Conservation (phyloP, 2,329 filamentous ascomycete species). For the Myriosclerotinia curreyana region DNA sequence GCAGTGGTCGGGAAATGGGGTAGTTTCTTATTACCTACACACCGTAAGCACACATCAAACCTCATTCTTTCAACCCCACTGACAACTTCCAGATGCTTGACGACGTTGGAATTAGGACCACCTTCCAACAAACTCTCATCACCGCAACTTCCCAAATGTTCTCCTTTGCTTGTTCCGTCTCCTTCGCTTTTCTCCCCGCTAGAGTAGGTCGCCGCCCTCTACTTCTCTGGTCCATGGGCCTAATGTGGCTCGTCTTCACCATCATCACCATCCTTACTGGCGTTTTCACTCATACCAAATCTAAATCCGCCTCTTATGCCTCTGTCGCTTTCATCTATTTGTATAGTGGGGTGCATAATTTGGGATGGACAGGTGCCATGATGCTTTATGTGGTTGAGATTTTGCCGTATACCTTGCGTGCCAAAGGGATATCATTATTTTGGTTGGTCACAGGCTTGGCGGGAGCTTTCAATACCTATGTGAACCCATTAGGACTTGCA, state of each 20-base stretch:
- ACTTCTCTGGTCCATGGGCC: slow-evolving; percentile 25
- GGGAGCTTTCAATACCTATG: slow-evolving; percentile 40
- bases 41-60: slow-evolving; percentile 24
- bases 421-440: slow-evolving; percentile 43
- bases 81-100: slow-evolving; percentile 25
- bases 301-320: slow-evolving; percentile 35
- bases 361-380: slow-evolving; percentile 53
- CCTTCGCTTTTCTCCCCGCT: slow-evolving; percentile 46
- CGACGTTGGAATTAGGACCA: slow-evolving; percentile 28
- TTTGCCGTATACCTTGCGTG: slow-evolving; percentile 42
- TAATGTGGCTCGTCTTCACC: slow-evolving; percentile 40
- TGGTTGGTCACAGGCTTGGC: slow-evolving; percentile 42
- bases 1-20: slow-evolving; percentile 31
- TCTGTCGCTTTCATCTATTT: slow-evolving; percentile 44
- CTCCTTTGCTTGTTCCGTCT: slow-evolving; percentile 44
- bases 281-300: slow-evolving; percentile 26
- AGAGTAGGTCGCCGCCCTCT: slow-evolving; percentile 31
- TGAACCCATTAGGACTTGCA: slow-evolving; percentile 47
- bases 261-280: slow-evolving; percentile 31
- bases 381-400: slow-evolving; percentile 46
- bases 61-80: background rate
- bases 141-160: slow-evolving; percentile 36
- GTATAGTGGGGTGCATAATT: slow-evolving; percentile 47
- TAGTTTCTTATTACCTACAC: slow-evolving; percentile 41
- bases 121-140: slow-evolving; percentile 30